Evolutionary conservation across 129 eudicot genomes (phyloP).

Genomic region (Erigeron canadensis): DNA sequence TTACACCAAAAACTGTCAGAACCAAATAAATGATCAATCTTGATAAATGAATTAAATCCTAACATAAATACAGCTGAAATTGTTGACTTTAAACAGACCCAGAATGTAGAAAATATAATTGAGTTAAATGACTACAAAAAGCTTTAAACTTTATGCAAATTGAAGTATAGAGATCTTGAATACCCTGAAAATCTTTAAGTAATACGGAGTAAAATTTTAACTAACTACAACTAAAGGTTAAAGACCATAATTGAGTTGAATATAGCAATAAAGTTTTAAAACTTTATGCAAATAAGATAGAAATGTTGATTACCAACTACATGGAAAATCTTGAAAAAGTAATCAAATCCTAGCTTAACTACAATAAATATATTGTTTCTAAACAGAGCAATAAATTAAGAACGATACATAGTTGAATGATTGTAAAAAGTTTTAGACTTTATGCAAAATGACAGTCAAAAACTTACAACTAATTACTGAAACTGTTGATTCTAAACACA

Average conservation of each 20-base stretch:
- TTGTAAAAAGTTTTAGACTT: neutral
- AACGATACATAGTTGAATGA: constrained; percentile 14
- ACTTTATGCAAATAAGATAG: neutral
- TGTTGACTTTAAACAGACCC: constrained; percentile 18
- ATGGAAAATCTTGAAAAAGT: neutral
- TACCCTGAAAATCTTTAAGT: neutral
- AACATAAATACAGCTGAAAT: constrained; percentile 1
- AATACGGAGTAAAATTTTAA: no score
- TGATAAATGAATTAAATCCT: neutral
- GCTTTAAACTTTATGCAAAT: neutral
- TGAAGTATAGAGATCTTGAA: neutral
- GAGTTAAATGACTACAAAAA: constrained; percentile 16
- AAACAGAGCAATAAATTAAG: neutral
- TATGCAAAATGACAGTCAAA: neutral
- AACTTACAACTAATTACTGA: no score
- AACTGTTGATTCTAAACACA: no score
- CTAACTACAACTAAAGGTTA: neutral
- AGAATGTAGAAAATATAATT: constrained; percentile 1
- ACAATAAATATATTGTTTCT: constrained; percentile 13
- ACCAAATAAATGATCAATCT: neutral
- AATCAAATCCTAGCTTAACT: neutral
- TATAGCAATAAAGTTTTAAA: neutral
- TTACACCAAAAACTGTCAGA: neutral
- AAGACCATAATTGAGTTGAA: constrained; percentile 14
- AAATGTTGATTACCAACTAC: neutral